A percentile compares a stretch with the other conserved stretches of the same genome.
These are phyloP conservation scores for Calonectria montana DNA, from an alignment of 2,329 filamentous ascomycete genomes.

Conservation along the genomic window DNA sequence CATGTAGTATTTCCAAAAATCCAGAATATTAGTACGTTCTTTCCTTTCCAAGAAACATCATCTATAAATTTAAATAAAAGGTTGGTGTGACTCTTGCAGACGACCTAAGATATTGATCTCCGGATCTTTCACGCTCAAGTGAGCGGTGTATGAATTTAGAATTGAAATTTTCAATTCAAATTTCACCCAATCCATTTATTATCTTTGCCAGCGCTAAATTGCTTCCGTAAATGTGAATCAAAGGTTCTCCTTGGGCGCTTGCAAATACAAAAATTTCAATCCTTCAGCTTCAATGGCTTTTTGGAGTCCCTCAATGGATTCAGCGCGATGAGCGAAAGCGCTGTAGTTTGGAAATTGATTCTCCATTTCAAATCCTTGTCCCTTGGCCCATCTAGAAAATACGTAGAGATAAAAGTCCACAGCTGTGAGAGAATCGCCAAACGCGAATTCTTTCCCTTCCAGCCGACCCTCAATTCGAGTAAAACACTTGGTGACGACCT, in stretches of 20 bases:
- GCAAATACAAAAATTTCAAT: background rate
- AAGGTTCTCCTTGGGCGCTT: background rate
- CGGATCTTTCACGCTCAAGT: no score
- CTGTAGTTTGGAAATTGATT: slow-evolving; percentile 13
- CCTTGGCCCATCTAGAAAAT: slow-evolving; percentile 33
- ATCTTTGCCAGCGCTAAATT: no score
- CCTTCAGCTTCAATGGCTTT: slow-evolving; percentile 18
- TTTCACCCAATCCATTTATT: no score
- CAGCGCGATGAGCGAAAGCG: background rate
- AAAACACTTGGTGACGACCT: background rate
- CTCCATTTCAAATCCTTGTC: slow-evolving; percentile 21
- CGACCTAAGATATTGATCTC: no score
- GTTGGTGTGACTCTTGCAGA: no score
- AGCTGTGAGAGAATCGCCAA: slow-evolving; percentile 25
- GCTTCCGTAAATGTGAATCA: no score
- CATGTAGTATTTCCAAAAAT: no score
- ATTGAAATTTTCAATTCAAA: no score
- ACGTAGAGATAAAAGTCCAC: slow-evolving; percentile 37
- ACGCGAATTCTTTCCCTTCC: background rate
- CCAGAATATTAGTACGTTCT: no score
- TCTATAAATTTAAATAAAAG: no score
- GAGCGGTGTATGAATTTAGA: no score
- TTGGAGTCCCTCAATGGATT: slow-evolving; percentile 19
- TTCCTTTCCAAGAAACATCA: no score
- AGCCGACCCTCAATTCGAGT: slow-evolving; percentile 15